phyloP scores from a whole-genome alignment of 768 basidiomycete genomes.

The Phaffia tasmanica region DNA sequence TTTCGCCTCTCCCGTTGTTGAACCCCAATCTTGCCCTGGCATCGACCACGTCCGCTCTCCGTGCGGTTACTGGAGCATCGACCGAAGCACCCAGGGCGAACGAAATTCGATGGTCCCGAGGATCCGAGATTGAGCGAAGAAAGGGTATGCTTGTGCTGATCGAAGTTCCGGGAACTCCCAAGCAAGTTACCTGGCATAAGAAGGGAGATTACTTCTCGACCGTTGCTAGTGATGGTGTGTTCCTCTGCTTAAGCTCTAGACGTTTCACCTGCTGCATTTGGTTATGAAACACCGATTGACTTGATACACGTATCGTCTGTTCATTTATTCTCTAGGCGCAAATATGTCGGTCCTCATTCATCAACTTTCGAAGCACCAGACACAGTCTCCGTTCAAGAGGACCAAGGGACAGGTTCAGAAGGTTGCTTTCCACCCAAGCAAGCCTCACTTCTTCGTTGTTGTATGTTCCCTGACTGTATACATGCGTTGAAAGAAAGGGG shows the following conservation, averaged over 20 bases:
- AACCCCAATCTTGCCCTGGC: slow-evolving; percentile 63
- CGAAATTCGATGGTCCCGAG: slow-evolving; percentile 40
- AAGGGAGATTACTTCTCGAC: slow-evolving; percentile 91
- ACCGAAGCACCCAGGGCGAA: slow-evolving; percentile 29
- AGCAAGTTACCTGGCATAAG: slow-evolving; percentile 82
- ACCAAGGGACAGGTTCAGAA: slow-evolving; percentile 80
- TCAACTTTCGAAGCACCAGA: slow-evolving; percentile 82
- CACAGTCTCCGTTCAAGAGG: slow-evolving; percentile 95
- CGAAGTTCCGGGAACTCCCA: slow-evolving; percentile 46
- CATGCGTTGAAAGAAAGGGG: slow-evolving; percentile 40
- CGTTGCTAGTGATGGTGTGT: slow-evolving; percentile 61
- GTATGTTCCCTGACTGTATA: slow-evolving; percentile 60
- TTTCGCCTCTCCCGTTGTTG: slow-evolving; percentile 49
- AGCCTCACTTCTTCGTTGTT: slow-evolving; percentile 95
- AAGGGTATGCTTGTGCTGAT: slow-evolving; percentile 40
- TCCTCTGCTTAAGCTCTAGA: neutral
- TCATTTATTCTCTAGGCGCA: slow-evolving; percentile 43
- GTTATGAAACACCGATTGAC: slow-evolving; percentile 7
- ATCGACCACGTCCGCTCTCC: slow-evolving; percentile 48
- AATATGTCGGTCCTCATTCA: slow-evolving; percentile 91
- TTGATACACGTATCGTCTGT: too few relatives aligned
- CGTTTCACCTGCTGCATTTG: too few relatives aligned
- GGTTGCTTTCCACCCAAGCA: slow-evolving; percentile 86
- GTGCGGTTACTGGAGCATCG: slow-evolving; percentile 48
- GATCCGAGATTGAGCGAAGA: slow-evolving; percentile 37